phyloP scores from a whole-genome alignment of 441 rosid species.

The Pelargonium australe region DNA sequence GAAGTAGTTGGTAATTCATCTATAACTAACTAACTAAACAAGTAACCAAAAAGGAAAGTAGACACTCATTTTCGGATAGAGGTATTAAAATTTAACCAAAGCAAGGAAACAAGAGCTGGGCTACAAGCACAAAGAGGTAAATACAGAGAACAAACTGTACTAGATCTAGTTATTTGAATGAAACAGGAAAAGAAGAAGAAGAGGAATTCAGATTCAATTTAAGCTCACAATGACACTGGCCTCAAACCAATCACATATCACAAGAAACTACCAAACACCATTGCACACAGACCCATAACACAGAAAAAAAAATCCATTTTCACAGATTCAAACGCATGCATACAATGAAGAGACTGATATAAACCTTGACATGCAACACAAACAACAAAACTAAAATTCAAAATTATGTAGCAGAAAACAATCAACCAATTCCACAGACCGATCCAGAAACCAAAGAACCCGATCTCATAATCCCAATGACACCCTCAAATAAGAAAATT shows the following conservation, averaged over 20 bases:
- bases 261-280: neutral
- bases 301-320: neutral
- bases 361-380: neutral
- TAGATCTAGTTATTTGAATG: neutral
- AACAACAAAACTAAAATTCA: neutral
- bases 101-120: neutral
- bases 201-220: neutral
- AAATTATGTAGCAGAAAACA: neutral
- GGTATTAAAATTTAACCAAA: neutral
- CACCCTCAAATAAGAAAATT: constrained; percentile 3
- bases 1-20: too few relatives aligned
- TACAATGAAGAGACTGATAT: neutral
- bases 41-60: too few relatives aligned
- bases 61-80: too few relatives aligned
- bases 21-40: too few relatives aligned
- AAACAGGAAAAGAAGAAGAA: neutral
- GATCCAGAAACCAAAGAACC: neutral
- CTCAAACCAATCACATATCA: neutral
- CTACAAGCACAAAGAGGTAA: neutral
- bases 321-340: neutral
- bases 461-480: constrained; percentile 5
- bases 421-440: neutral
- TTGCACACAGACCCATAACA: neutral
- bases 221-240: neutral
- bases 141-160: neutral